phyloP scores from a whole-genome alignment of 179 eudicot species.

The Amaranthus tricolor region DNA sequence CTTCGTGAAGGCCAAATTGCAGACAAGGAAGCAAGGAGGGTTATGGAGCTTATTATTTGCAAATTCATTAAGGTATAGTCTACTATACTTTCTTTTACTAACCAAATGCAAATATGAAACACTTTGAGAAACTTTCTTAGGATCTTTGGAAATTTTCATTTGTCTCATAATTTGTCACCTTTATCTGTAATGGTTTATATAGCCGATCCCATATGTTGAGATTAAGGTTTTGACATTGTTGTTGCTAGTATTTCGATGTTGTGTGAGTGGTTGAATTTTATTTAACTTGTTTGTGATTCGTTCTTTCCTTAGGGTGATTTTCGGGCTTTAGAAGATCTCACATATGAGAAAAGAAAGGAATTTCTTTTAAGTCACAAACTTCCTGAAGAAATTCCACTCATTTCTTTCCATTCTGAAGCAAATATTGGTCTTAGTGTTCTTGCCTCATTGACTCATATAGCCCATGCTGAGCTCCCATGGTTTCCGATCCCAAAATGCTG shows the following conservation, averaged over 20 bases:
- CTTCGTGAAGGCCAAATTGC: slow-evolving; percentile 91
- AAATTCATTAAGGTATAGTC: slow-evolving; percentile 64
- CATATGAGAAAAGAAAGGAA: slow-evolving; percentile 76
- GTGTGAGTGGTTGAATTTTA: neutral
- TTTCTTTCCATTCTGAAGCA: slow-evolving; percentile 92
- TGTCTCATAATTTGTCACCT: too few relatives aligned
- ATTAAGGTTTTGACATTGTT: neutral
- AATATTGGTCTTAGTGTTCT: slow-evolving; percentile 62
- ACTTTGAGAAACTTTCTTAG: too few relatives aligned
- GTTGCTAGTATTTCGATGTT: neutral
- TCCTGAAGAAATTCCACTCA: slow-evolving; percentile 65
- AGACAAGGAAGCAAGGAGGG: slow-evolving; percentile 69
- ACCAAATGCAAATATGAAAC: neutral
- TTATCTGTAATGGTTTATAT: too few relatives aligned
- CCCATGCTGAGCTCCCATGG: slow-evolving; percentile 88
- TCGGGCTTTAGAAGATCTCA: slow-evolving; percentile 77
- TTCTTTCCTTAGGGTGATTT: slow-evolving; percentile 66
- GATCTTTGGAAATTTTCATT: neutral
- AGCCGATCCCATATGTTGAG: too few relatives aligned
- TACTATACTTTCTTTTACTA: too few relatives aligned
- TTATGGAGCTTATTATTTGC: slow-evolving; percentile 78
- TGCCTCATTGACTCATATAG: slow-evolving; percentile 73
- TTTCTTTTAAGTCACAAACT: slow-evolving; percentile 70
- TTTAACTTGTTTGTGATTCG: neutral
- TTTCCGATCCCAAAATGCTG: slow-evolving; percentile 43